phyloP scores from a whole-genome alignment of 192 early-diverging fungal species.

The Backusella tuberculispora region DNA sequence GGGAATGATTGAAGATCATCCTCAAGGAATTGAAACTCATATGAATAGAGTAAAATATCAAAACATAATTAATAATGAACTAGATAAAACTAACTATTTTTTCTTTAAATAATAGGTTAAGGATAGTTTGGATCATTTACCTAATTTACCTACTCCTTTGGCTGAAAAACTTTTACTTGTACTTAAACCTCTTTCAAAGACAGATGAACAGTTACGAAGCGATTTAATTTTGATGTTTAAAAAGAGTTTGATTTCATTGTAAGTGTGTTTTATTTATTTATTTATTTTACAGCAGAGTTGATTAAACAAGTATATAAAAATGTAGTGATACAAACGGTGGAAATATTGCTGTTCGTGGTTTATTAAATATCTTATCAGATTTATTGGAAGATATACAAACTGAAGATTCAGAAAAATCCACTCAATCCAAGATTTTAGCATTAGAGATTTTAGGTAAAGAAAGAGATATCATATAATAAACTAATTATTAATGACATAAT shows the following conservation, averaged over 20 bases:
- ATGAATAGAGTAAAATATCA: slow-evolving; percentile 11
- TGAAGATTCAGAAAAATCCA: slow-evolving; percentile 21
- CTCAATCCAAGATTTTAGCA: slow-evolving; percentile 24
- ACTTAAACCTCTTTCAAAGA: slow-evolving; percentile 55
- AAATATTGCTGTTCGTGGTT: slow-evolving; percentile 62
- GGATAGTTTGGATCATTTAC: slow-evolving; percentile 68
- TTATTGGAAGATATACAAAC: slow-evolving; percentile 28
- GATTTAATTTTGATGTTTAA: slow-evolving; percentile 70
- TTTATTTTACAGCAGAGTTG: not conserved
- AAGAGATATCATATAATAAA: not conserved
- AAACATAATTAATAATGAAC: not conserved
- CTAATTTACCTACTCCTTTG: slow-evolving; percentile 54
- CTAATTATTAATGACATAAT: not conserved
- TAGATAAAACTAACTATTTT: not conserved
- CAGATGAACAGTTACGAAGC: slow-evolving; percentile 59
- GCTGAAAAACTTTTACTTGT: slow-evolving; percentile 60
- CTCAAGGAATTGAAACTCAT: slow-evolving; percentile 33
- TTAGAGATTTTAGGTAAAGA: slow-evolving; percentile 53
- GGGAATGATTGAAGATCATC: slow-evolving; percentile 46
- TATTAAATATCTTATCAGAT: slow-evolving; percentile 56
- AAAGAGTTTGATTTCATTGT: slow-evolving; percentile 72
- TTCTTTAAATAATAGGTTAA: slow-evolving; percentile 46
- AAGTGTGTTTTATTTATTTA: slow-evolving; percentile 20
- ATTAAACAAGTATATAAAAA: not conserved
- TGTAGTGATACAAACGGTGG: slow-evolving; percentile 60